phyloP scores from a whole-genome alignment of 1,284 basidiomycete species.

The Boletus smithii region DNA sequence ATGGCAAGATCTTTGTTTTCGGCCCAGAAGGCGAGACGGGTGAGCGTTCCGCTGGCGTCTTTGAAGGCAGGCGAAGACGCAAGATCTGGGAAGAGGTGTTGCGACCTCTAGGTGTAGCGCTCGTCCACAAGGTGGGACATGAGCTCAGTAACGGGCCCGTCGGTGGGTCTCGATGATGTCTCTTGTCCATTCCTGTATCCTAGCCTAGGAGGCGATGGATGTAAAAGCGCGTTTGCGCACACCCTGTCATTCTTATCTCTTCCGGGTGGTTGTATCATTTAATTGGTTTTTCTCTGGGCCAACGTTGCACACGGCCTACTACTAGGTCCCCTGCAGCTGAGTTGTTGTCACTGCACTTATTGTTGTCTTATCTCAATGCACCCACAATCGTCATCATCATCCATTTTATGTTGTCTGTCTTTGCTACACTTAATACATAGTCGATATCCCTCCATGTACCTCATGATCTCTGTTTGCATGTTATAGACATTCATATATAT shows the following conservation, averaged over 20 bases:
- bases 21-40: conserved; percentile 53
- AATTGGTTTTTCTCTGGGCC: conserved; percentile 4
- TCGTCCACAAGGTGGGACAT: conserved; percentile 67
- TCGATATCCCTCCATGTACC: no score
- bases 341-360: conserved; percentile 2
- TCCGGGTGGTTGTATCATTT: conserved; percentile 1
- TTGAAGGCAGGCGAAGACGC: conserved; percentile 43
- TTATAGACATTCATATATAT: no score
- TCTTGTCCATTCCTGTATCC: neutral
- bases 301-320: neutral
- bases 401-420: neutral
- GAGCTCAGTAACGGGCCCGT: conserved; percentile 68
- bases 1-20: conserved; percentile 65
- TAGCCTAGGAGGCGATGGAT: neutral
- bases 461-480: no score
- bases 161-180: conserved; percentile 21
- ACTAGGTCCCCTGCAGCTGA: neutral
- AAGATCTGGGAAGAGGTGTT: conserved; percentile 60
- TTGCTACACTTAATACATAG: neutral
- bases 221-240: conserved; percentile 17
- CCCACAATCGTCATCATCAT: neutral
- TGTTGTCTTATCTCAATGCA: neutral
- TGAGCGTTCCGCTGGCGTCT: conserved; percentile 42
- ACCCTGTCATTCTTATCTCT: neutral
- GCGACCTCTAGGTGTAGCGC: conserved; percentile 58